Conservation (phyloP, 106 monocot genomes). For the Vanilla planifolia region DNA sequence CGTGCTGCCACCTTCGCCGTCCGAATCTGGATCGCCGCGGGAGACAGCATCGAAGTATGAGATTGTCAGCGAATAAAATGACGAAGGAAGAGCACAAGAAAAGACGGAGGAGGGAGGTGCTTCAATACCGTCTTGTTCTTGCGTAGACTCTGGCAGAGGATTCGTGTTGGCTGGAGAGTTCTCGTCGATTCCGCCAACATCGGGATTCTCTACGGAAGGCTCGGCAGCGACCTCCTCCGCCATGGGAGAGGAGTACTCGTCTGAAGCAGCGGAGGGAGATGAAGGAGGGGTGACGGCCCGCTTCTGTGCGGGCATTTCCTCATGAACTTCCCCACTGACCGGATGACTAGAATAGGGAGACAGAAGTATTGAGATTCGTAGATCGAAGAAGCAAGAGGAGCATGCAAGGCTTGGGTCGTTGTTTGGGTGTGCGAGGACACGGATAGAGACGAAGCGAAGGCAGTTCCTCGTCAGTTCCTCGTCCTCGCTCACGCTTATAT, state of each 20-base stretch:
- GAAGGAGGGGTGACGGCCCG: background rate
- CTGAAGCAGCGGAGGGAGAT: background rate
- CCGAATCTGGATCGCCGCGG: slow-evolving; percentile 1
- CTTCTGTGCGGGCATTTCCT: slow-evolving; percentile 10
- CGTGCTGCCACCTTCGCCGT: slow-evolving; percentile 7
- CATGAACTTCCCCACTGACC: background rate
- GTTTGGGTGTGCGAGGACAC: no score
- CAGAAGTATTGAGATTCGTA: no score
- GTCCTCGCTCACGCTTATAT: background rate
- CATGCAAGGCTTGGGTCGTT: no score
- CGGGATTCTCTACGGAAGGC: background rate
- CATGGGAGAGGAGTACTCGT: background rate
- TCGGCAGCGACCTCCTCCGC: background rate
- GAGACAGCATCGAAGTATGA: background rate
- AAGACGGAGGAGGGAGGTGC: background rate
- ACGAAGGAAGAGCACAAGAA: background rate
- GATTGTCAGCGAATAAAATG: background rate
- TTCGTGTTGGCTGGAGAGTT: background rate
- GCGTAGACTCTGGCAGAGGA: background rate
- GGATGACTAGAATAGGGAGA: background rate
- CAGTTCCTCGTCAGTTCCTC: background rate
- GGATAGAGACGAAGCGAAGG: background rate
- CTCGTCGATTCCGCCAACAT: background rate
- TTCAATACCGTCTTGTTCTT: background rate
- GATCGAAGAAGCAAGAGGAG: background rate